Evolutionary conservation across 2,329 filamentous ascomycete genomes (phyloP).

Genomic region (Purpureocillium lavendulum): DNA sequence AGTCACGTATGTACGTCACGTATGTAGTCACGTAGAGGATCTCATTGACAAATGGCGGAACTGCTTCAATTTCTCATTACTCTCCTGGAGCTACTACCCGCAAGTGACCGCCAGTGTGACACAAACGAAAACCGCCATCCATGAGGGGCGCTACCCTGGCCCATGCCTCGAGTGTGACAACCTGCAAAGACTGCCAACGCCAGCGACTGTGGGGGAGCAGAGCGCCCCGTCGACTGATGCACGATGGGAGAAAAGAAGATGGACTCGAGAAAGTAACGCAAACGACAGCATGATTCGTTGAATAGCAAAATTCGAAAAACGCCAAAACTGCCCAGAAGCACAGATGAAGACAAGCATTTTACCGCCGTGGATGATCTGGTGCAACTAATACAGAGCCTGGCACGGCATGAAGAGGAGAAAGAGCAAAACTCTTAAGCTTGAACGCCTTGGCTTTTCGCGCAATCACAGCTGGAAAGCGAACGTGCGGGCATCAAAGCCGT

Average conservation of each 20-base stretch:
- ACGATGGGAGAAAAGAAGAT: slow-evolving; percentile 1
- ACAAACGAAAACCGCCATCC: background rate
- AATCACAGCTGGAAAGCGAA: slow-evolving; percentile 7
- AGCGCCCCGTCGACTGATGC: too few species aligned
- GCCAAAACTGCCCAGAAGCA: background rate
- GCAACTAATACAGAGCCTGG: background rate
- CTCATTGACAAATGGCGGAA: too few species aligned
- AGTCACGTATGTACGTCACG: too few species aligned
- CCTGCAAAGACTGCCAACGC: background rate
- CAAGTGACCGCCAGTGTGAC: too few species aligned
- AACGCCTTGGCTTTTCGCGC: too few species aligned
- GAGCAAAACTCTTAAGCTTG: too few species aligned
- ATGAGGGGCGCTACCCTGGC: background rate
- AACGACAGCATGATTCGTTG: too few species aligned
- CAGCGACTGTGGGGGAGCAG: background rate
- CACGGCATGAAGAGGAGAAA: slow-evolving; percentile 6
- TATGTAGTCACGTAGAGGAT: too few species aligned
- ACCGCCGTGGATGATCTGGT: background rate
- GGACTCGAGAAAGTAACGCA: slow-evolving; percentile 3
- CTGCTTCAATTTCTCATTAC: too few species aligned
- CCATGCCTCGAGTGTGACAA: background rate
- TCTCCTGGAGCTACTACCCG: too few species aligned
- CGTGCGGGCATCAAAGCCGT: slow-evolving; percentile 9
- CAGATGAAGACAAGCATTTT: background rate
- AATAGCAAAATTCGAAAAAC: background rate